Percentiles rank a stretch among this genome's conserved stretches.
phyloP scores from a whole-genome alignment of 169 alveolate species.

The Eimeria falciformis region DNA sequence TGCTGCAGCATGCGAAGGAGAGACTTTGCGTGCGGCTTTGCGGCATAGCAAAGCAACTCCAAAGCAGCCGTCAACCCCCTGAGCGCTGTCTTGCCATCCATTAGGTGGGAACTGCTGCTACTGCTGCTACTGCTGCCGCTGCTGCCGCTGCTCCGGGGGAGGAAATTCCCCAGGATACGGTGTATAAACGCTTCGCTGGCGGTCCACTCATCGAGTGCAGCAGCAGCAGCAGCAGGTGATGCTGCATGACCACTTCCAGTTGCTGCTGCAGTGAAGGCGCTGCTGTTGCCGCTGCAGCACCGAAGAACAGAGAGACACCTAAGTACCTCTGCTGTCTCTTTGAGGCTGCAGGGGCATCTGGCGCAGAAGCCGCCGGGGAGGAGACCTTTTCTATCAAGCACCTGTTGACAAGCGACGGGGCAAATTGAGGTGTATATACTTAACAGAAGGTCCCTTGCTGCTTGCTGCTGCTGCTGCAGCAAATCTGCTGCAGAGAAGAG shows the following conservation, averaged over 20 bases:
- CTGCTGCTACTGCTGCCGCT: constrained; percentile 36
- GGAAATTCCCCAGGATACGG: not conserved
- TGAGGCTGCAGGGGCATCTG: constrained; percentile 40
- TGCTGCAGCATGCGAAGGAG: constrained; percentile 46
- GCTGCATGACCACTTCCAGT: not conserved
- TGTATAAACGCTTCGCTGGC: constrained; percentile 49
- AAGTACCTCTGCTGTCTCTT: constrained; percentile 8
- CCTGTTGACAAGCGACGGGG: constrained; percentile 20
- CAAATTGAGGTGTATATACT: constrained; percentile 11
- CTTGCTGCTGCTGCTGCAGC: constrained; percentile 40
- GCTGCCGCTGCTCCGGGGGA: constrained; percentile 51
- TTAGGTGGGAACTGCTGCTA: not conserved
- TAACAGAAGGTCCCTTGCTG: constrained; percentile 34
- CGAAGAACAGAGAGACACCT: constrained; percentile 15
- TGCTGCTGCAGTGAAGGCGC: constrained; percentile 8
- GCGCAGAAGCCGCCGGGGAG: constrained; percentile 28
- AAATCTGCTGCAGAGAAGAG: constrained; percentile 10
- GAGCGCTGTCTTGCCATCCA: not conserved
- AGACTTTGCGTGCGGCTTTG: constrained; percentile 10
- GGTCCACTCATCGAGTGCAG: constrained; percentile 58
- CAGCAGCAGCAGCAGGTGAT: constrained; percentile 64
- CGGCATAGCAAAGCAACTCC: constrained; percentile 51
- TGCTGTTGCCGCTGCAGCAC: constrained; percentile 30
- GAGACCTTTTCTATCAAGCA: not conserved
- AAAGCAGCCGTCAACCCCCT: constrained; percentile 51